A percentile compares a stretch with the other conserved stretches of the same genome.
Conservation (phyloP, 2,329 filamentous ascomycete genomes). For the Penicillium sp. region DNA sequence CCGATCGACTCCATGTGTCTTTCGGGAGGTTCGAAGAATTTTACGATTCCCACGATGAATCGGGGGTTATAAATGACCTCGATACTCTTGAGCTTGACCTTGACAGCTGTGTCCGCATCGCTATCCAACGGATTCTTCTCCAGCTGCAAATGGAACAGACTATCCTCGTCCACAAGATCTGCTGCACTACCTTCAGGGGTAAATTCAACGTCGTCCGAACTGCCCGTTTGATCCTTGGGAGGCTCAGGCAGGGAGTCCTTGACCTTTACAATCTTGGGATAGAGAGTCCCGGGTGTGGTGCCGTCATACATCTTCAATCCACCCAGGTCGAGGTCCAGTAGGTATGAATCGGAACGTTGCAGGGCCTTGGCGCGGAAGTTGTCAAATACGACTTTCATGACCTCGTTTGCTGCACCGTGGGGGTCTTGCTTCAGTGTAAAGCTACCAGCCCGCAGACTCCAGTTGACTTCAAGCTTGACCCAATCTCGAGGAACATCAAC, state of each 20-base stretch:
- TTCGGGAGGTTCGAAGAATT: conserved; percentile 96
- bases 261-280: conserved; percentile 92
- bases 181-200: conserved; percentile 48
- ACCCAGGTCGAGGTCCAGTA: conserved; percentile 87
- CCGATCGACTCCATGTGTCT: conserved; percentile 98
- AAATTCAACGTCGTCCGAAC: conserved; percentile 43
- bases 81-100: conserved; percentile 89
- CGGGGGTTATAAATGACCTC: conserved; percentile 98
- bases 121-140: conserved; percentile 95
- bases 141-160: conserved; percentile 89
- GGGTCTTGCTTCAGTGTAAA: conserved; percentile 90
- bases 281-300: conserved; percentile 87
- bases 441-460: conserved; percentile 91
- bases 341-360: conserved; percentile 87
- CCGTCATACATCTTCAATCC: conserved; percentile 95
- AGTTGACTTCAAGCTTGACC: conserved; percentile 89
- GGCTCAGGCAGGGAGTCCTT: conserved; percentile 76
- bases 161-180: conserved; percentile 64
- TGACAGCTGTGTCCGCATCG: conserved; percentile 87
- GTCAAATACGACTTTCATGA: conserved; percentile 92
- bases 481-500: conserved; percentile 91
- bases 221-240: conserved; percentile 47
- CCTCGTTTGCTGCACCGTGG: conserved; percentile 76
- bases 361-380: conserved; percentile 89
- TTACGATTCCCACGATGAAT: conserved; percentile 86